Evolutionary conservation across 164 flowering plant genomes (phyloP).

Genomic region (Vitis vinifera): DNA sequence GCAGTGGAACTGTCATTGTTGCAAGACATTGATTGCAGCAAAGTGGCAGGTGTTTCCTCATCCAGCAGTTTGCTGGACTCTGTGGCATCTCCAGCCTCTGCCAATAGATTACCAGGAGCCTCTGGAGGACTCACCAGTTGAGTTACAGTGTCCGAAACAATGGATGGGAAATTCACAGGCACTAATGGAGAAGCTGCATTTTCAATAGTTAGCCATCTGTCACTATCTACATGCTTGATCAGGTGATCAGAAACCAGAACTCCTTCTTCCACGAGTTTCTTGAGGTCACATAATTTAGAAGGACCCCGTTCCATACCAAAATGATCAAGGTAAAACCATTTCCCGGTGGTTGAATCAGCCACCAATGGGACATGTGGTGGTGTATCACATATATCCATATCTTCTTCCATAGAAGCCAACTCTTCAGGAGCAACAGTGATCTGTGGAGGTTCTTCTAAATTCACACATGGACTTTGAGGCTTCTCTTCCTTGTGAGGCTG

Average conservation of each 20-base stretch:
- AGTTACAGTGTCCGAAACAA: constrained; percentile 73
- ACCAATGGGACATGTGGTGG: constrained; percentile 77
- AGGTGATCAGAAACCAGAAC: constrained; percentile 81
- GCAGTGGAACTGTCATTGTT: constrained; percentile 24
- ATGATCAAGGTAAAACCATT: constrained; percentile 93
- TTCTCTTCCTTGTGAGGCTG: constrained; percentile 36
- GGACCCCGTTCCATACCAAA: constrained; percentile 86
- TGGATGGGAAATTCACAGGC: constrained; percentile 46
- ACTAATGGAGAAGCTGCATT: constrained; percentile 90
- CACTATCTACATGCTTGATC: constrained; percentile 75
- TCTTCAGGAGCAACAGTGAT: constrained; percentile 62
- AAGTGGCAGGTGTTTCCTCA: constrained; percentile 25
- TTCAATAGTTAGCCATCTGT: constrained; percentile 95
- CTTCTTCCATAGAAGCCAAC: constrained; percentile 92
- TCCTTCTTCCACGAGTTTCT: constrained; percentile 73
- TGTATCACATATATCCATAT: constrained; percentile 97
- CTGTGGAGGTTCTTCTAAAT: constrained; percentile 35
- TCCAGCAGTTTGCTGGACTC: constrained; percentile 23
- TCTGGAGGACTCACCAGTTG: constrained; percentile 88
- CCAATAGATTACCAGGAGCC: constrained; percentile 88
- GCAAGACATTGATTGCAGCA: constrained; percentile 9
- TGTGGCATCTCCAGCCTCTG: constrained; percentile 54
- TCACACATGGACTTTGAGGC: constrained; percentile 22
- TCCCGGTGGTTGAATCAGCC: constrained; percentile 53
- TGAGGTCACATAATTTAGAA: constrained; percentile 72